Percentiles rank a stretch among this genome's conserved stretches.
phyloP scores from a whole-genome alignment of 1,139 yeast species.

The Blastobotrys malaysiensis region DNA sequence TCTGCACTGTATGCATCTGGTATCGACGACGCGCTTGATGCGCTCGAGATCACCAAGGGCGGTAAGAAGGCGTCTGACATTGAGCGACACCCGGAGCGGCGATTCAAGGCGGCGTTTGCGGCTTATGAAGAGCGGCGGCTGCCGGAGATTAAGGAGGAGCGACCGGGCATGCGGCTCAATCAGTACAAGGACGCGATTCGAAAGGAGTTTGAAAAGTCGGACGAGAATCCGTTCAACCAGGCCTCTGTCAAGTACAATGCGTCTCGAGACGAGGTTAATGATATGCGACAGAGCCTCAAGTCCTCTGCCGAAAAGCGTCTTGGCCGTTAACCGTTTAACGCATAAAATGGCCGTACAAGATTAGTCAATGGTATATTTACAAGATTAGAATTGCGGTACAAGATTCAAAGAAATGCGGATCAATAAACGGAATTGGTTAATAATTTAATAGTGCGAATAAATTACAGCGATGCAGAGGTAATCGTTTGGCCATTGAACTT shows the following conservation, averaged over 20 bases:
- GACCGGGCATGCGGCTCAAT: conserved; percentile 75
- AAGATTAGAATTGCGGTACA: not conserved
- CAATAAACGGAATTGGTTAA: not conserved
- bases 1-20: conserved; percentile 65
- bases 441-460: not conserved
- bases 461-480: conserved; percentile 20
- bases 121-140: conserved; percentile 68
- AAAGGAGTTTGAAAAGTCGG: conserved; percentile 78
- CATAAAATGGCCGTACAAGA: too few species aligned
- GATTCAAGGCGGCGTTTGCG: conserved; percentile 75
- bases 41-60: conserved; percentile 48
- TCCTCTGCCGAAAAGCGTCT: conserved; percentile 32
- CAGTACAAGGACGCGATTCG: conserved; percentile 68
- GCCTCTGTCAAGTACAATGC: conserved; percentile 64
- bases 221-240: conserved; percentile 83
- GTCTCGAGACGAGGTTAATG: conserved; percentile 46
- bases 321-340: conserved; percentile 7
- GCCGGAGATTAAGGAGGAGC: conserved; percentile 69
- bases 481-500: conserved; percentile 49
- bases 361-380: too few species aligned
- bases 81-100: conserved; percentile 84
- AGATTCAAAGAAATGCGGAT: too few species aligned
- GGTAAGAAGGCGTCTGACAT: conserved; percentile 50
- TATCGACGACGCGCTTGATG: conserved; percentile 73
- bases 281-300: conserved; percentile 48